Conservation (phyloP, 352 stramenopile species). For the Phytophthora pinifolia region DNA sequence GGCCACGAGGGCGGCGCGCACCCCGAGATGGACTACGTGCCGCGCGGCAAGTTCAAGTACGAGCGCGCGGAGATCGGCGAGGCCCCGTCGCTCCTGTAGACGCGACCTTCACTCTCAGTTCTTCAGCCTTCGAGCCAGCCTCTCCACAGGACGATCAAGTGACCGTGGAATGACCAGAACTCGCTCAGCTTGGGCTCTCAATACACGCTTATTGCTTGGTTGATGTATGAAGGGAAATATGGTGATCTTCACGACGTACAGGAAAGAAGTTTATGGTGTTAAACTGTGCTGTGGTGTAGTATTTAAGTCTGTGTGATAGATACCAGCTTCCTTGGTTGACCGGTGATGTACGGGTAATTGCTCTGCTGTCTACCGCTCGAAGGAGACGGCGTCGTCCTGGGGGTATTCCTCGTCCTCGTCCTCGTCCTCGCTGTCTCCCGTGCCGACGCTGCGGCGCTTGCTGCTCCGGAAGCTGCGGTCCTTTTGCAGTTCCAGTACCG, state of each 20-base stretch:
- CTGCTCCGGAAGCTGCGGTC: slow-evolving; percentile 27
- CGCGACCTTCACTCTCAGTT: no score
- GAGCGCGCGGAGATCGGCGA: slow-evolving; percentile 60
- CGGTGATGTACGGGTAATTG: slow-evolving; percentile 2
- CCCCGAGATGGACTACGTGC: slow-evolving; percentile 36
- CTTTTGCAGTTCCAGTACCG: slow-evolving; percentile 67
- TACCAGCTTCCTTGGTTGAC: slow-evolving; percentile 17
- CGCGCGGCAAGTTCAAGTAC: slow-evolving; percentile 56
- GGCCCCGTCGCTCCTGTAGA: slow-evolving; percentile 43
- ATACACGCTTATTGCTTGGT: slow-evolving; percentile 31
- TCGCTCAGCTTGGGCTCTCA: slow-evolving; percentile 15
- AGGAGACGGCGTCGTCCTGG: slow-evolving; percentile 26
- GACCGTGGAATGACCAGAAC: not conserved
- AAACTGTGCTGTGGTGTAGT: slow-evolving; percentile 6
- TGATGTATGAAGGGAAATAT: slow-evolving; percentile 3
- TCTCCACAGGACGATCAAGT: not conserved
- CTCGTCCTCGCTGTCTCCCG: slow-evolving; percentile 32
- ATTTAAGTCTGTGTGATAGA: slow-evolving; percentile 4
- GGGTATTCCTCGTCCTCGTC: slow-evolving; percentile 33
- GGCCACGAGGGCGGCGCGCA: slow-evolving; percentile 35
- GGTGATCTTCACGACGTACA: slow-evolving; percentile 3
- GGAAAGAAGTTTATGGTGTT: slow-evolving; percentile 6
- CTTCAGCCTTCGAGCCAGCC: not conserved
- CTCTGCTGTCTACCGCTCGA: slow-evolving; percentile 20
- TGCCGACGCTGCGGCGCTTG: slow-evolving; percentile 32